These are phyloP conservation scores for Coemansia furcata DNA, from an alignment of 192 early-diverging fungal genomes.

Conservation along the genomic window DNA sequence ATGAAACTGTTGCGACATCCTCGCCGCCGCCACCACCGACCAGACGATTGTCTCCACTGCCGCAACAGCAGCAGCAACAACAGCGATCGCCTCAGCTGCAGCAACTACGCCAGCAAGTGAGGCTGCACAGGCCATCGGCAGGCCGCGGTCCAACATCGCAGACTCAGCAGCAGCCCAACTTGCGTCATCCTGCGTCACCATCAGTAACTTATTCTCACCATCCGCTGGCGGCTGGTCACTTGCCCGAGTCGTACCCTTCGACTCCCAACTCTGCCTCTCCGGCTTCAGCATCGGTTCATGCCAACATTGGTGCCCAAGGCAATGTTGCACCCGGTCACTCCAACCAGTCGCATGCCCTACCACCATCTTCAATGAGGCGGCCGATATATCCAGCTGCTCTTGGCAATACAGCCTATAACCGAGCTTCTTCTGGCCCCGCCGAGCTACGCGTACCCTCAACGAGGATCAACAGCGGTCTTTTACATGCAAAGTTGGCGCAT, in stretches of 20 bases:
- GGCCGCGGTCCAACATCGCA: background rate
- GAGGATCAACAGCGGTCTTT: background rate
- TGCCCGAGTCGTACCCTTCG: slow-evolving; percentile 5
- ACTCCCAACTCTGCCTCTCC: background rate
- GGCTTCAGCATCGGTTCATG: background rate
- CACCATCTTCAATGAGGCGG: background rate
- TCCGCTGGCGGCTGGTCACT: slow-evolving; percentile 3
- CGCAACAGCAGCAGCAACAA: background rate
- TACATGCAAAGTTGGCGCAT: background rate
- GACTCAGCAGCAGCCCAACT: background rate
- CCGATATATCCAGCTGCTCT: background rate
- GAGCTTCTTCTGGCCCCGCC: background rate
- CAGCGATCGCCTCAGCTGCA: background rate
- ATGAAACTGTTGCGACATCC: background rate
- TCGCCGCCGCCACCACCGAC: background rate
- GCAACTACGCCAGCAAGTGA: background rate
- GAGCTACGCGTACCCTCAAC: background rate
- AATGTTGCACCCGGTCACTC: background rate
- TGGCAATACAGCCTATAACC: background rate
- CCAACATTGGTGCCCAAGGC: background rate
- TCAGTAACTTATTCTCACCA: background rate
- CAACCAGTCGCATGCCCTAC: background rate
- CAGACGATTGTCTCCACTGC: background rate
- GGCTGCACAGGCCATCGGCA: background rate
- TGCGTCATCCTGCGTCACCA: background rate